Evolutionary conservation across 108 stramenopile genomes (phyloP), one percentile per base, ranked within the genome.

Genomic region (Conticribra weissflogii): DNA sequence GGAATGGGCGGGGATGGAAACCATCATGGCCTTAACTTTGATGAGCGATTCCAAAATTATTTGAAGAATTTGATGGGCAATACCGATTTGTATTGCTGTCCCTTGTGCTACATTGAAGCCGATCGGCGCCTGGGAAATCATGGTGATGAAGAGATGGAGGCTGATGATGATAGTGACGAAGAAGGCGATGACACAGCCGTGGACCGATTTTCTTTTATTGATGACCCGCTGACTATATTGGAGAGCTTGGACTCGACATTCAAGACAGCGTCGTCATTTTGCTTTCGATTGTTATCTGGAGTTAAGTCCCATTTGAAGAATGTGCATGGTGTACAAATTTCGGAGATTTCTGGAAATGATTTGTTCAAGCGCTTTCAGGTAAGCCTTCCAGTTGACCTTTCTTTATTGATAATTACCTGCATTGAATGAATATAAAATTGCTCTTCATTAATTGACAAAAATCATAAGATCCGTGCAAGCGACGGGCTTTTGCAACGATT

Each of bases 141-240:
- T 48, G 80, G 55, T 4, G 74, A 79, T 14, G 63, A 72, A 23
- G 66, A 72, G 36, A 33, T 67, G 14, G 74, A 75, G 7, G 78
- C 49, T 22, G 84, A 79, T 52, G 80, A 74, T 62, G 72, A 79
- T 27, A 45, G 44, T 34, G 72, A 80, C 36, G 76, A 65, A 12
- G 71, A 76, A 32, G 51, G 28, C 25, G 63, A 78, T 33, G 65
- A 84, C 22, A 55, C 52, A 25, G 54, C 32, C 9, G 69, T 54
- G 32, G 78, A 79, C 31, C 23, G 68, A 64, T 60, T 73, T 54
- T 72, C 71, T 2, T 83, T 73, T 16, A 9, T 52, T 36, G 73
- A 93, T 47, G 93, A 91, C 72, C 93, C 93, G 0, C 81, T 94
- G 81, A 74, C 75, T 17, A 84, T 94, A 51, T 57, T 94, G 41